Evolutionary conservation across 2,329 filamentous ascomycete species (phyloP), one percentile per base, ranked within the genome.

Genomic region (Aspergillus unguis): DNA sequence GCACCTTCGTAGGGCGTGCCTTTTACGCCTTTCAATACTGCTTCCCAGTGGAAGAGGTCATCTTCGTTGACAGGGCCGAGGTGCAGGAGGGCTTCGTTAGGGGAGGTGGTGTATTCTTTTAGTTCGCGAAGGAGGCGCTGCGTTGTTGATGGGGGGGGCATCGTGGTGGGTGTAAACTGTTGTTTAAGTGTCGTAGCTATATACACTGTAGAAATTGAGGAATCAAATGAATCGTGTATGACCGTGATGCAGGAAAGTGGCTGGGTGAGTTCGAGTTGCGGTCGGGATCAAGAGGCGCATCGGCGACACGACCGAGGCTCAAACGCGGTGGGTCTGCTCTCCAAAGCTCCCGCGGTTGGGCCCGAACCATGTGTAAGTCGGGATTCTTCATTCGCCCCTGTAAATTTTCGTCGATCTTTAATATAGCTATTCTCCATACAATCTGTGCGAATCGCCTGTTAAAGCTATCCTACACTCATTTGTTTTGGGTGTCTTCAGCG

Each of bases 111-210:
- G 67, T 84, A 83, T 35, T 78, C 75, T 62, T 81, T 77, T n/a
- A 85, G 73, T 68, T 86, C 83, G 61, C 79, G 80, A 63, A 84
- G 75, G 52, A 86, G 77, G 28, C 83, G 79, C 65, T 84, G 84
- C n/a, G 77, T 76, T 11, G 80, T 75, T 38, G 71, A 63, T 27
- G 66, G 50, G 44, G 62, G 57, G 26, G 67, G 58, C 62, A 67
- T 67, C 50, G 11, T 48, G 2, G 31, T 29, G 23, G 32, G 35
- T n/a, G 35, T 37, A 37, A 5, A 37, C 17, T n/a, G 35, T 17
- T 17, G 17, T 17, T 17, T 17, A 17, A 17, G 17, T 17, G 17
- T 17, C 17, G 17, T 17, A 17, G 17, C 17, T 17, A 17, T 17
- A 17, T 17, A 17, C 17, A 17, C 17, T 17, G 17, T 17, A 17